Evolutionary conservation across 208 protist species (phyloP).

Genomic region (Trypanosoma avium): DNA sequence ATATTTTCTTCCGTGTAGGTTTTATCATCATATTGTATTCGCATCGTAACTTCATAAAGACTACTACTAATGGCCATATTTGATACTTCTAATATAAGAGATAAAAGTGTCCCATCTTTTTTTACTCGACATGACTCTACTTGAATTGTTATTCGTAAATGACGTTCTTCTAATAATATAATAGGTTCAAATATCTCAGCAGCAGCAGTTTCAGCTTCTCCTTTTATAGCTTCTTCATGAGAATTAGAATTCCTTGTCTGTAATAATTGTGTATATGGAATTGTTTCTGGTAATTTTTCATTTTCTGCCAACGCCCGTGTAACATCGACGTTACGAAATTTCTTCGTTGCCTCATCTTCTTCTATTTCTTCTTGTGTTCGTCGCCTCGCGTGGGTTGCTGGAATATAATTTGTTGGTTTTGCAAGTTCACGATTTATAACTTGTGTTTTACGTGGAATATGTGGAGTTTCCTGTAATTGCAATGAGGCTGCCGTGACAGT

Average conservation of each 20-base stretch:
- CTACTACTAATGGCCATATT: constrained; percentile 39
- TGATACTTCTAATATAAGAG: constrained; percentile 33
- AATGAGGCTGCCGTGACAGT: neutral
- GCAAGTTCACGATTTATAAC: constrained; percentile 67
- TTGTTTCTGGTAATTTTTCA: constrained; percentile 61
- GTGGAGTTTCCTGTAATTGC: neutral
- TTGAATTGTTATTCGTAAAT: constrained; percentile 33
- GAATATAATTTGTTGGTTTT: constrained; percentile 49
- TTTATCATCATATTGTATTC: constrained; percentile 15
- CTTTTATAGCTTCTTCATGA: neutral
- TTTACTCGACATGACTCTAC: constrained; percentile 46
- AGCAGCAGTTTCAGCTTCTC: constrained; percentile 9
- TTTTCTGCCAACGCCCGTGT: constrained; percentile 54
- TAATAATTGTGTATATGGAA: constrained; percentile 56
- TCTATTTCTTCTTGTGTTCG: constrained; percentile 32
- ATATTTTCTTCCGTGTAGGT: constrained; percentile 16
- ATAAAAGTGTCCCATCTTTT: constrained; percentile 42
- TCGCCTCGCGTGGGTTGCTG: constrained; percentile 10
- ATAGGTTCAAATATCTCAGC: constrained; percentile 28
- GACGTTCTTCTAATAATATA: constrained; percentile 36
- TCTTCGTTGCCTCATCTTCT: constrained; percentile 76
- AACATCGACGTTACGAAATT: constrained; percentile 78
- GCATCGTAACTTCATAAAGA: constrained; percentile 29
- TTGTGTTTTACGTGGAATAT: constrained; percentile 29
- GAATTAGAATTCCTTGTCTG: neutral